Conservation (phyloP, 2,329 filamentous ascomycete genomes). For the Sporothrix protearum region DNA sequence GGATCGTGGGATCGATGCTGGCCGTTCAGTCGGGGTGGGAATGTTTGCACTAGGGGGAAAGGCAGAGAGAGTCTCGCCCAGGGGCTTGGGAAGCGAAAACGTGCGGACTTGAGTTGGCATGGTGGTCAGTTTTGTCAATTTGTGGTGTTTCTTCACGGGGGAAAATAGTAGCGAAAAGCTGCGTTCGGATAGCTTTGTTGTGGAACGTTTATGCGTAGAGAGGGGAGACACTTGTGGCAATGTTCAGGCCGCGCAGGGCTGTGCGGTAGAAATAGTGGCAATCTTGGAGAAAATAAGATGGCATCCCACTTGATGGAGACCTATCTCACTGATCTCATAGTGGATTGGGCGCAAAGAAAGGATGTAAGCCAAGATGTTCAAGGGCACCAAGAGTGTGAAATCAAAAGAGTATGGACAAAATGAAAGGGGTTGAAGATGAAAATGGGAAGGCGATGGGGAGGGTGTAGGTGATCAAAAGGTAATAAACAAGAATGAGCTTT, state of each 20-base stretch:
- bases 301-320: conserved; percentile 59
- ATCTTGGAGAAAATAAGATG: conserved; percentile 76
- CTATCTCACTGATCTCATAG: conserved; percentile 12
- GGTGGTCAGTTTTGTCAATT: conserved; percentile 43
- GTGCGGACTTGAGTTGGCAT: conserved; percentile 66
- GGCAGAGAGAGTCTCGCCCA: conserved; percentile 64
- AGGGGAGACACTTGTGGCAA: conserved; percentile 73
- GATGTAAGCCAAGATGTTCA: background rate
- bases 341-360: background rate
- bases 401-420: background rate
- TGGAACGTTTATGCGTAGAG: conserved; percentile 59
- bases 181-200: background rate
- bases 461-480: background rate
- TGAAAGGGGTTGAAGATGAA: background rate
- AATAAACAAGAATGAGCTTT: background rate
- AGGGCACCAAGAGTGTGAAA: background rate
- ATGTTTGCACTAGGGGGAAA: conserved; percentile 32
- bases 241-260: conserved; percentile 78
- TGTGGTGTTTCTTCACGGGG: background rate
- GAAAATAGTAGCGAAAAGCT: background rate
- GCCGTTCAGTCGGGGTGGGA: conserved; percentile 19
- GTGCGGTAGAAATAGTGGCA: conserved; percentile 93
- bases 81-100: conserved; percentile 65
- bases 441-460: background rate
- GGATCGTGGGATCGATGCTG: conserved; percentile 41